Evolutionary conservation across 805 yeast species (phyloP).

Genomic region (Brettanomyces anomalus): DNA sequence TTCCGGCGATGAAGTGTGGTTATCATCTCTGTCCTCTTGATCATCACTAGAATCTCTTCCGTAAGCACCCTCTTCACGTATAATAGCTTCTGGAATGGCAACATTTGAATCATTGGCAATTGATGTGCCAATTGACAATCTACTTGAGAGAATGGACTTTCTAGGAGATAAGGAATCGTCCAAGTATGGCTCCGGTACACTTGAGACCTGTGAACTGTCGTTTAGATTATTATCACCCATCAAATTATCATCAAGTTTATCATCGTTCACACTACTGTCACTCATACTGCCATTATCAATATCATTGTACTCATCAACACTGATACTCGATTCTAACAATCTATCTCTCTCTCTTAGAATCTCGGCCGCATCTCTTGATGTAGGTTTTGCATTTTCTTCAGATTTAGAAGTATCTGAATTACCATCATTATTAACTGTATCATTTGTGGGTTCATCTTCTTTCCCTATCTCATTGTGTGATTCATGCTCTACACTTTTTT

Average conservation of each 20-base stretch:
- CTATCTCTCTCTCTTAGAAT: neutral
- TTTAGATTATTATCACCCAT: neutral
- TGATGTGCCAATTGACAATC: constrained; percentile 19
- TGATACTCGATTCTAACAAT: neutral
- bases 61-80: constrained; percentile 21
- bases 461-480: constrained; percentile 1
- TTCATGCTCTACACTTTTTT: neutral
- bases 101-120: constrained; percentile 21
- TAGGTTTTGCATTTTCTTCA: too few relatives aligned
- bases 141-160: constrained; percentile 13
- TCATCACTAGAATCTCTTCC: constrained; percentile 13
- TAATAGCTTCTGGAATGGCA: constrained; percentile 27
- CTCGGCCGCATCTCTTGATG: too few relatives aligned
- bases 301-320: constrained; percentile 4
- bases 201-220: neutral
- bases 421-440: neutral
- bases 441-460: constrained; percentile 1
- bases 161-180: constrained; percentile 8
- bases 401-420: too few relatives aligned
- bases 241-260: neutral
- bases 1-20: neutral
- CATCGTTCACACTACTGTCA: neutral
- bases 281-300: constrained; percentile 4
- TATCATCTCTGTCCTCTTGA: constrained; percentile 3
- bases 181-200: constrained; percentile 9